These are phyloP conservation scores for Dactylorhiza incarnata DNA, from an alignment of 106 monocot genomes.

Conservation along the genomic window DNA sequence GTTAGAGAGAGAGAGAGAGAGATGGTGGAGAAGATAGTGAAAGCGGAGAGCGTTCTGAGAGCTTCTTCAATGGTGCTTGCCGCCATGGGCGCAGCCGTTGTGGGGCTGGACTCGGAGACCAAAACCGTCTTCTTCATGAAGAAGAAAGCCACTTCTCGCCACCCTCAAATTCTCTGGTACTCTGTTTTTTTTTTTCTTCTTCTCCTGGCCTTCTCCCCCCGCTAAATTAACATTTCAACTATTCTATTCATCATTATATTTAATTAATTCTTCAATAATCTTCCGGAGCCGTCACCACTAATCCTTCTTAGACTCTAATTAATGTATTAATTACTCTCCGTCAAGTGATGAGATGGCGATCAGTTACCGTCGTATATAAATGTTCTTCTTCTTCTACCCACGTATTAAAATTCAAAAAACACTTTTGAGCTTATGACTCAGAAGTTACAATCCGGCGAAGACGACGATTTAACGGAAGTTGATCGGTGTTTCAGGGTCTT, in stretches of 20 bases:
- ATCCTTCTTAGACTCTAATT: not conserved
- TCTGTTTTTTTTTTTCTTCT: too few species aligned
- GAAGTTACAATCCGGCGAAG: too few species aligned
- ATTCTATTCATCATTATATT: too few species aligned
- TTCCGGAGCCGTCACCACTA: not conserved
- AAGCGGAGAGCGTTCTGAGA: constrained; percentile 25
- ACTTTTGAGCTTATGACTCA: too few species aligned
- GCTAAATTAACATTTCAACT: not conserved
- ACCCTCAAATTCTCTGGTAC: constrained; percentile 42
- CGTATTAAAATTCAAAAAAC: too few species aligned
- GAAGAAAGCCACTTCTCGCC: constrained; percentile 32
- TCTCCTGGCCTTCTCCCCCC: too few species aligned
- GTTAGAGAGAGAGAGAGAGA: not conserved
- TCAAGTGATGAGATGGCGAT: too few species aligned
- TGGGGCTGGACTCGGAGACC: constrained; percentile 39
- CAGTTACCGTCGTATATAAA: too few species aligned
- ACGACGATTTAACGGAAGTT: too few species aligned
- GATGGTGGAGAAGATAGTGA: constrained; percentile 5
- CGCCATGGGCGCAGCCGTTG: constrained; percentile 17
- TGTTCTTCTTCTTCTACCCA: too few species aligned
- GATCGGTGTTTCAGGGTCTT: constrained; percentile 24
- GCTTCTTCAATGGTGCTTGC: constrained; percentile 24
- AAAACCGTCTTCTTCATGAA: constrained; percentile 32
- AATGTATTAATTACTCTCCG: too few species aligned
- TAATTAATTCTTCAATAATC: too few species aligned